A percentile compares a stretch with the other conserved stretches of the same genome.
phyloP scores from a whole-genome alignment of 768 basidiomycete species.

The Amanita brunnescens region DNA sequence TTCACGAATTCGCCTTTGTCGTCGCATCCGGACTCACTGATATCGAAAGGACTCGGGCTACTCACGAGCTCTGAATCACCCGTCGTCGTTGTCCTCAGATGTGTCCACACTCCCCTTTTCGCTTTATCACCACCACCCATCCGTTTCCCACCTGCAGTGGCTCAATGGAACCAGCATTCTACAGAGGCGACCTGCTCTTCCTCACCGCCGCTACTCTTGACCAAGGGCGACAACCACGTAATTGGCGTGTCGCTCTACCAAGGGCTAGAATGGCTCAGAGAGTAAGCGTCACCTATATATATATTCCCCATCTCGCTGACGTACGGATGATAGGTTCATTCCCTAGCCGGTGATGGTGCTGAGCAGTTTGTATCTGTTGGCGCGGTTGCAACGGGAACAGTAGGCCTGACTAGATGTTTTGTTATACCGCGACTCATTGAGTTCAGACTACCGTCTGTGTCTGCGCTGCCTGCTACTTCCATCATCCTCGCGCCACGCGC shows the following conservation, averaged over 20 bases:
- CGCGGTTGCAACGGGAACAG: conserved; percentile 80
- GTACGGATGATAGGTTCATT: conserved; percentile 54
- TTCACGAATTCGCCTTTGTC: conserved; percentile 86
- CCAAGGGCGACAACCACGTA: conserved; percentile 90
- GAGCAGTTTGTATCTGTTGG: conserved; percentile 72
- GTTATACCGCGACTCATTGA: too few relatives aligned
- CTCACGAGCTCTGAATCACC: conserved; percentile 91
- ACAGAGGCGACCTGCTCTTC: conserved; percentile 94
- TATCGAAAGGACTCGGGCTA: conserved; percentile 95
- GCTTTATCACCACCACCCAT: background rate
- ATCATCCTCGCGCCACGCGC: too few relatives aligned
- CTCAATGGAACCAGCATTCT: conserved; percentile 94
- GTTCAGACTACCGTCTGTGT: too few relatives aligned
- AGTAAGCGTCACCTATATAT: conserved; percentile 53
- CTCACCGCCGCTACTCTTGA: conserved; percentile 79
- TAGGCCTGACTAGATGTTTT: background rate
- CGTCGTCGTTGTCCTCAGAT: conserved; percentile 96
- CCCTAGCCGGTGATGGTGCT: conserved; percentile 88
- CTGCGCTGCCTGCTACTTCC: too few relatives aligned
- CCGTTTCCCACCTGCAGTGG: conserved; percentile 41
- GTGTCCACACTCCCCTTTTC: background rate
- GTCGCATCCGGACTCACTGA: conserved; percentile 91
- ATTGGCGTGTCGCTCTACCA: conserved; percentile 88
- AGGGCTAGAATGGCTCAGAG: conserved; percentile 81
- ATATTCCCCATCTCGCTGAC: background rate